These are phyloP conservation scores for Trichosporon asahii DNA, from an alignment of 1,284 basidiomycete genomes.

Conservation along the genomic window DNA sequence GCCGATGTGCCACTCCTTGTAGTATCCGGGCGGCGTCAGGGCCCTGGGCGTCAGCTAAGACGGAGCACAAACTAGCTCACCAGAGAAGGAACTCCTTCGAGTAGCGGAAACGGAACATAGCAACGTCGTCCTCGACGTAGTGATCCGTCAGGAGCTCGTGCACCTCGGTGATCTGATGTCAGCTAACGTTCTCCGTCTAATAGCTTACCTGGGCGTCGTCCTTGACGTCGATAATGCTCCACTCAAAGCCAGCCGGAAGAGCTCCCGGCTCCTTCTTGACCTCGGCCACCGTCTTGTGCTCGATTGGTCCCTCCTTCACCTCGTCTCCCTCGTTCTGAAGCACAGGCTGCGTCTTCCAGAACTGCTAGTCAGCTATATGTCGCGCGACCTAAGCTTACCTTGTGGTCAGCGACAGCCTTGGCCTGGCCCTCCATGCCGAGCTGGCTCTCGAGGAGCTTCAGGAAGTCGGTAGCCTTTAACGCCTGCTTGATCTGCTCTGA, in stretches of 20 bases:
- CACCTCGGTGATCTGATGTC: constrained; percentile 74
- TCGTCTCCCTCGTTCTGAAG: constrained; percentile 62
- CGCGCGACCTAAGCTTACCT: constrained; percentile 57
- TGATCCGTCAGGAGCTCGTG: constrained; percentile 87
- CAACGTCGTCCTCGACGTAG: constrained; percentile 96
- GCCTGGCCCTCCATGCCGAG: constrained; percentile 56
- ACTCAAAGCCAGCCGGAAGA: constrained; percentile 89
- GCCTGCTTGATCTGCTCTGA: constrained; percentile 48
- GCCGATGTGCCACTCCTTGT: constrained; percentile 92
- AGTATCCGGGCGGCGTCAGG: constrained; percentile 86
- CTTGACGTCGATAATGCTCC: constrained; percentile 78
- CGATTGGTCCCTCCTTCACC: constrained; percentile 78
- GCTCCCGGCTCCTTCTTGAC: constrained; percentile 83
- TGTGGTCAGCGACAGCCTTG: constrained; percentile 79
- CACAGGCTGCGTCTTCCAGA: constrained; percentile 95
- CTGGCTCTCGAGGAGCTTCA: constrained; percentile 52
- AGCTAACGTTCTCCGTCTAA: not conserved
- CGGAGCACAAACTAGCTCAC: constrained; percentile 53
- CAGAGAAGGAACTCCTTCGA: constrained; percentile 91
- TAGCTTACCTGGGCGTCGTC: constrained; percentile 65
- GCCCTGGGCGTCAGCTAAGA: constrained; percentile 64
- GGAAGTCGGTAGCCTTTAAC: constrained; percentile 50
- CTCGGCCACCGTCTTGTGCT: constrained; percentile 69
- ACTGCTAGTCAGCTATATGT: constrained; percentile 58
- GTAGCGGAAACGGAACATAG: constrained; percentile 94